A percentile compares a stretch with the other conserved stretches of the same genome.
Conservation (phyloP, 192 early-diverging fungal species). For the Linnemannia schmuckeri region DNA sequence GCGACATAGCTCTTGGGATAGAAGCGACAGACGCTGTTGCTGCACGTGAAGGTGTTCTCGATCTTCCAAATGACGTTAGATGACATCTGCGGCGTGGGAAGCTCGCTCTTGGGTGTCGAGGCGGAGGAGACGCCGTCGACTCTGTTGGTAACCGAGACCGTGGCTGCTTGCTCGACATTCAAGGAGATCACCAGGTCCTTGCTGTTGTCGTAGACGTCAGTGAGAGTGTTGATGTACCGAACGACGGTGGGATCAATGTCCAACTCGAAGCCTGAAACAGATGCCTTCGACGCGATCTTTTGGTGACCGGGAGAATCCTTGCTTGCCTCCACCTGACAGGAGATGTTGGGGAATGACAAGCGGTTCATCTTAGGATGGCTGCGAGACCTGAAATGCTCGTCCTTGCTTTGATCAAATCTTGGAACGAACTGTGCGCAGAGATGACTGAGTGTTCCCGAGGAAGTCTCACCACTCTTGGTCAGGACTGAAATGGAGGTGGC, state of each 20-base stretch:
- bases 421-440: conserved; percentile 79
- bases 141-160: conserved; percentile 2
- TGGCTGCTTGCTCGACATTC: conserved; percentile 52
- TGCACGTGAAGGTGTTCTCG: conserved; percentile 62
- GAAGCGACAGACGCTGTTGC: conserved; percentile 62
- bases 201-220: conserved; percentile 72
- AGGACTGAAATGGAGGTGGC: conserved; percentile 68
- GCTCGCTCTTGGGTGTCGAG: conserved; percentile 19
- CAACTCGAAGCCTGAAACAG: conserved; percentile 79
- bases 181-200: conserved; percentile 68
- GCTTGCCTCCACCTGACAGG: conserved; percentile 61
- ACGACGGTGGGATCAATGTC: conserved; percentile 78
- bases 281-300: conserved; percentile 64
- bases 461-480: conserved; percentile 71
- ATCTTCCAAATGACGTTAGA: conserved; percentile 60
- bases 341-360: conserved; percentile 65
- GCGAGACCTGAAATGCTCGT: conserved; percentile 66
- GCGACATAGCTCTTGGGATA: conserved; percentile 65
- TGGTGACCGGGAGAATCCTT: conserved; percentile 56
- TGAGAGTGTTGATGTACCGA: conserved; percentile 73
- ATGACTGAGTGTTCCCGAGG: conserved; percentile 66
- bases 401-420: conserved; percentile 70
- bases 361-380: conserved; percentile 69
- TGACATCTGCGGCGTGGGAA: not conserved
- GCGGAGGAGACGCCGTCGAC: not conserved